These are phyloP conservation scores for Aspergillus campestris DNA, from an alignment of 495 filamentous ascomycete genomes.

Conservation along the genomic window DNA sequence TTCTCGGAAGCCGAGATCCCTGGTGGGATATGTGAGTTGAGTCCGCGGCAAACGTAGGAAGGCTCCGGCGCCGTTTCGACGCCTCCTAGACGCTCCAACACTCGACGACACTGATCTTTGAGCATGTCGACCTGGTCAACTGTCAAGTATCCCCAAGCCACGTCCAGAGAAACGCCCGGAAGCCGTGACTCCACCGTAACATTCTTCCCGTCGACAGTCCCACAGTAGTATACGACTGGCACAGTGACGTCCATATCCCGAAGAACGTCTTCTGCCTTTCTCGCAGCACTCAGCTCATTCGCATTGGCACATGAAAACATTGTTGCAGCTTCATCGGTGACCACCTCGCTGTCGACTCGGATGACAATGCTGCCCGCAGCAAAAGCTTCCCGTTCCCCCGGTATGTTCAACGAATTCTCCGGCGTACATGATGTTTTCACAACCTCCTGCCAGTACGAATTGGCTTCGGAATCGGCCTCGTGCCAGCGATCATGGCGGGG, in stretches of 20 bases:
- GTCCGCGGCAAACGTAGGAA: slow-evolving; percentile 29
- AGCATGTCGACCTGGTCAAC: slow-evolving; percentile 22
- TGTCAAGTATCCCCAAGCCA: slow-evolving; percentile 34
- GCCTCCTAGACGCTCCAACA: slow-evolving; percentile 20
- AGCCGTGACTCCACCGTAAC: slow-evolving; percentile 35
- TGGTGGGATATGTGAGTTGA: slow-evolving; percentile 25
- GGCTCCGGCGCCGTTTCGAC: slow-evolving; percentile 20
- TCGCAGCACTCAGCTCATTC: slow-evolving; percentile 31
- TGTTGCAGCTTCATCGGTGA: slow-evolving; percentile 16
- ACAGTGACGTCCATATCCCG: slow-evolving; percentile 27
- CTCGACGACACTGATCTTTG: slow-evolving; percentile 31
- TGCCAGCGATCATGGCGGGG: slow-evolving; percentile 31
- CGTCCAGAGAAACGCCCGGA: slow-evolving; percentile 37
- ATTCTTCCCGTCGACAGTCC: slow-evolving; percentile 32
- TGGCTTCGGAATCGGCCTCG: slow-evolving; percentile 20
- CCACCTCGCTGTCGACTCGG: slow-evolving; percentile 27
- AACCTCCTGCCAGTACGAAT: slow-evolving; percentile 28
- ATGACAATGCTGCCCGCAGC: slow-evolving; percentile 34
- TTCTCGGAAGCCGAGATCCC: slow-evolving; percentile 19
- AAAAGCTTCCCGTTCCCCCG: slow-evolving; percentile 26
- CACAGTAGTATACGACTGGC: slow-evolving; percentile 33
- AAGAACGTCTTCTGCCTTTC: slow-evolving; percentile 30
- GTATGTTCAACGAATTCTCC: slow-evolving; percentile 28
- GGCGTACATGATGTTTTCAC: slow-evolving; percentile 23
- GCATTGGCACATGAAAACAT: slow-evolving; percentile 52